Evolutionary conservation across 352 stramenopile genomes (phyloP), one percentile per base, ranked within the genome.

Genomic region (Elongisporangium senticosum): DNA sequence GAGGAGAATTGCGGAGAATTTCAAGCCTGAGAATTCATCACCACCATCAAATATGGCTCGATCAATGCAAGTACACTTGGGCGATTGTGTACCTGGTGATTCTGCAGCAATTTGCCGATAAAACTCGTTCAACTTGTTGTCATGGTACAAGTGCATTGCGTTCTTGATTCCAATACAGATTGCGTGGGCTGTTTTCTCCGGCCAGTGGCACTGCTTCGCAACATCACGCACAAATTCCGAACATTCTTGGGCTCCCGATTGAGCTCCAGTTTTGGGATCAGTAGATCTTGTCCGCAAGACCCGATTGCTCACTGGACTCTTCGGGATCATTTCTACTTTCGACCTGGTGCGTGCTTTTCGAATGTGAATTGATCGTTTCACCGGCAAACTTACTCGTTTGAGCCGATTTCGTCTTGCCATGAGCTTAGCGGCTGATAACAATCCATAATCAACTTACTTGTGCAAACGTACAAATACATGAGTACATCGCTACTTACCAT

Each of bases 41-140:
- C 8, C 4, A 49, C 17, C 22, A 57, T 21, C 3, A 51, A 13
- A 33, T 65, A 43, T 10, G 33, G 11, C 33, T 56, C 71, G 61
- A 8, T 33, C 15, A 26, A 4, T 4, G 40, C 17, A 19, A 43
- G 17, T 23, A 53, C n/a, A 28, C 51, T 53, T 11, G 0, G 52
- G 5, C 3, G 22, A 39, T 53, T 51, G 43, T 49, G 50, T 69
- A 84, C 75, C 72, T 70, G 69, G 64, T 19, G 62, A 75, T 49
- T 66, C 50, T 14, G 67, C 66, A 63, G 63, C 61, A 37, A 84
- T 61, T 20, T 62, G 67, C 6, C 55, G 21, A 49, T 69, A 79
- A 52, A 84, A 84, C 19, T 57, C 60, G 50, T 74, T 64, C 37
- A 80, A 54, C 55, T 72, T 77, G 51, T 67, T 74, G 15, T 56